Base-by-base conservation (phyloP, 257 asterid species). In the Solanum chilense region DNA sequence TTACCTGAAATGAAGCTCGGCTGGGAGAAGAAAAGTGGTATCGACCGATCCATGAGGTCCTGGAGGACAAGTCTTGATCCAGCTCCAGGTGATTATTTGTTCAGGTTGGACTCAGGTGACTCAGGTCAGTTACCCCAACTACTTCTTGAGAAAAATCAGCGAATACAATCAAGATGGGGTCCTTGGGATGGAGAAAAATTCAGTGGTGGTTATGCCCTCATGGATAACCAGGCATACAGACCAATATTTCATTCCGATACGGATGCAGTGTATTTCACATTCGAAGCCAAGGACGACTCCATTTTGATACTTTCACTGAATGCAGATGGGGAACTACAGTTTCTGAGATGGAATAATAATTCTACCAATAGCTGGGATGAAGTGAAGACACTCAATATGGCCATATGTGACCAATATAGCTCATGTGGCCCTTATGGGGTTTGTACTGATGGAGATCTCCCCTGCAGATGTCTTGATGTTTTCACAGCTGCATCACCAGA, bases 1-100 rank as follows among this genome's bases (percentile, higher is more conserved):
- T 86, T 93, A 12, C 95, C 95, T 15, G 91, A 93, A 25, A 93
- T 93, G 96, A 91, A 87, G 45, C 90, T 93, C 1, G 95, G 96
- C 0, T 91, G 92, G 96, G 88, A 92, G 23, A 27, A 87, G 9
- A 88, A 85, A 68, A n/a, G 81, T 9, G 58, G 44, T 23, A 14
- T 78, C 9, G 56, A 85, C 37, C 86, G 88, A n/a, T 78, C 69
- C 49, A 86, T 92, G 77, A 93, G 87, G 18, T 92, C 96, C 15
- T 89, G 94, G 96, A 90, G 44, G 47, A 89, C 86, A 9, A 10
- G 12, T 0, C 75, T 49, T 0, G 92, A 93, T 81, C 95, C 95
- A 10, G 83, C 85, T 5, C 11, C 42, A 2, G 94, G 95, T 1
- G 93, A 91, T 0, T 93, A 89, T 8, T 82, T 87, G 41, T 91